phyloP scores from a whole-genome alignment of 495 filamentous ascomycete species.

The Penicillium dipodomyicola region DNA sequence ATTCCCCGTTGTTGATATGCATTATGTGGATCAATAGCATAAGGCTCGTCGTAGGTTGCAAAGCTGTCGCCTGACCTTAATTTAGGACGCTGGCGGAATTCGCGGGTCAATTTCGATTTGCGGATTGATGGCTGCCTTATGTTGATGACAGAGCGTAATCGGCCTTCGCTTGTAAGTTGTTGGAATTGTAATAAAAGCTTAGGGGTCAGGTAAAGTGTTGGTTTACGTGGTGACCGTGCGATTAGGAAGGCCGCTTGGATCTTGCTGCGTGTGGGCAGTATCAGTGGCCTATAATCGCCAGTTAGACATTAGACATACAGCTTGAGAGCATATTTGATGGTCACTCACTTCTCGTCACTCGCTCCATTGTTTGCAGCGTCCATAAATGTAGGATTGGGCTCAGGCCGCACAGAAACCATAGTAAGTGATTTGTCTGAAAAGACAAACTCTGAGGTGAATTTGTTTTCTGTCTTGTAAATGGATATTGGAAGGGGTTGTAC shows the following conservation, averaged over 20 bases:
- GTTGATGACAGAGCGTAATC: background rate
- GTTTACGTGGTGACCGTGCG: background rate
- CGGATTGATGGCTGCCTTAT: background rate
- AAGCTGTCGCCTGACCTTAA: background rate
- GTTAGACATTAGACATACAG: no score
- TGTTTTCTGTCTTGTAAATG: no score
- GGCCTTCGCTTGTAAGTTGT: background rate
- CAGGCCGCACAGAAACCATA: no score
- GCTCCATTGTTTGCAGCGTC: no score
- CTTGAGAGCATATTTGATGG: no score
- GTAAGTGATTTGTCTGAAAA: no score
- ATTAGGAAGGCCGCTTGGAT: background rate
- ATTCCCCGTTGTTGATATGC: background rate
- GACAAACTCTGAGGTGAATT: no score
- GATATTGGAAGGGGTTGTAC: no score
- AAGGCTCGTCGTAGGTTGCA: background rate
- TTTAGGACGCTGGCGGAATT: background rate
- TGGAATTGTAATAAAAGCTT: background rate
- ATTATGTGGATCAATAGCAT: background rate
- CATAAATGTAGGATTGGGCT: no score
- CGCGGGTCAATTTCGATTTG: background rate
- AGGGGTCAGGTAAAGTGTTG: background rate
- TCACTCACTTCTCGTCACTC: no score
- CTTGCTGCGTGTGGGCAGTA: background rate
- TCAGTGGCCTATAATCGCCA: no score